Base-by-base conservation (phyloP, 2,329 filamentous ascomycete genomes). In the Coleophoma cylindrospora region DNA sequence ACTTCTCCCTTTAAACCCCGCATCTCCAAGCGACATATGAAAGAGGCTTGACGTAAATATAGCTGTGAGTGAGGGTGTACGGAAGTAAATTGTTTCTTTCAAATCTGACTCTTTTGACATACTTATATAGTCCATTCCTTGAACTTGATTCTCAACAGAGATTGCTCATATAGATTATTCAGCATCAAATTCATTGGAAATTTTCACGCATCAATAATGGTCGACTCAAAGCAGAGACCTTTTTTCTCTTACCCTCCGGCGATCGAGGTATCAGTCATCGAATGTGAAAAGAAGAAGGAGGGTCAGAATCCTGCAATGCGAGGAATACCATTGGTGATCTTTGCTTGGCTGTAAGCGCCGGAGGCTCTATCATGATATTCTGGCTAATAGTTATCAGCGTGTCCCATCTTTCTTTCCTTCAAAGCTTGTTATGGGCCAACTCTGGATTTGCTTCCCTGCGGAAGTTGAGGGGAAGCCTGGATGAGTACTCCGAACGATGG, bases 341-440 rank as follows among this genome's bases (percentile, higher is more conserved):
- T 78, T 40, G 79, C 80, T 47, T 79, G 74, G 51, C 61, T 87
- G 84, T 88, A 69, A 63, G 76, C 67, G 34, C 38, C 13, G 19
- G 45, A 43, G 52, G n/a, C 40, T 32, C 22, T n/a, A 21, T 10
- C 36, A 43, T 27, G n/a, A 19, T 22, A 17, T 10, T 7, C 45
- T 21, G 12, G 46, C 46, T 48, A 41, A 48, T 17, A 15, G 22
- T 14, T 21, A 21, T 2, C 46, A 87, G 84, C 17, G 68, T 91
- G 40, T 72, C 80, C 1, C 79, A 77, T 22, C 69, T 84, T n/a
- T 70, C 72, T 11, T 74, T 79, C 40, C 54, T 92, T 9, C 84
- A 87, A 52, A 77, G 74, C 50, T 68, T 79, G 43, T 75, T 91
- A 54, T 95, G 86, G 84, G 71, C 69, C 45, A 89, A 90, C 70